These are phyloP conservation scores for Syzygium grande DNA, from an alignment of 345 rosid species.

Conservation along the genomic window DNA sequence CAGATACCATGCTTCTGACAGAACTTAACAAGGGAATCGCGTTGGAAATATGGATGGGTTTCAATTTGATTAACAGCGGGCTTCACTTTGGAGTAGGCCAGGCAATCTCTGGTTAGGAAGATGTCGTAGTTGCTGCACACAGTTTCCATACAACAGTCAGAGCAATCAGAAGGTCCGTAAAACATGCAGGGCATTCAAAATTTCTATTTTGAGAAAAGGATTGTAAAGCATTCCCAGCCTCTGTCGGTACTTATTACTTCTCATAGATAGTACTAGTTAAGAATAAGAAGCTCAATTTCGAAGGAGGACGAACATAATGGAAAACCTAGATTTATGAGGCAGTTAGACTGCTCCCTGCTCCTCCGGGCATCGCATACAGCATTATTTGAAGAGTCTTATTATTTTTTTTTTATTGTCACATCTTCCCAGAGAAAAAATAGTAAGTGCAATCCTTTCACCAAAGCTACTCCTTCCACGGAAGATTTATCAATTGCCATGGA, in stretches of 20 bases:
- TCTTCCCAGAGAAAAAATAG: not conserved
- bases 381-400: not conserved
- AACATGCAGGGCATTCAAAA: not conserved
- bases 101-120: constrained; percentile 80
- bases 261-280: not conserved
- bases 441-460: not conserved
- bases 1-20: constrained; percentile 81
- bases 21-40: constrained; percentile 78
- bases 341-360: not conserved
- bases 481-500: not conserved
- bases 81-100: constrained; percentile 87
- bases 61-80: constrained; percentile 98
- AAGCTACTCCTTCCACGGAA: not conserved
- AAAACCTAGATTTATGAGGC: not conserved
- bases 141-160: not conserved
- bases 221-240: not conserved
- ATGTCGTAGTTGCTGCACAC: constrained; percentile 76
- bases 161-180: not conserved
- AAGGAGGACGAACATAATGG: not conserved
- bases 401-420: no score
- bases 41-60: constrained; percentile 90
- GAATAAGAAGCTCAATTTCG: not conserved
- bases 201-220: not conserved
- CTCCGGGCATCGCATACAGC: not conserved
- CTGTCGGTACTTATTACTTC: not conserved